Evolutionary conservation across 192 early-diverging fungal genomes (phyloP).

Genomic region (Umbelopsis vinacea): DNA sequence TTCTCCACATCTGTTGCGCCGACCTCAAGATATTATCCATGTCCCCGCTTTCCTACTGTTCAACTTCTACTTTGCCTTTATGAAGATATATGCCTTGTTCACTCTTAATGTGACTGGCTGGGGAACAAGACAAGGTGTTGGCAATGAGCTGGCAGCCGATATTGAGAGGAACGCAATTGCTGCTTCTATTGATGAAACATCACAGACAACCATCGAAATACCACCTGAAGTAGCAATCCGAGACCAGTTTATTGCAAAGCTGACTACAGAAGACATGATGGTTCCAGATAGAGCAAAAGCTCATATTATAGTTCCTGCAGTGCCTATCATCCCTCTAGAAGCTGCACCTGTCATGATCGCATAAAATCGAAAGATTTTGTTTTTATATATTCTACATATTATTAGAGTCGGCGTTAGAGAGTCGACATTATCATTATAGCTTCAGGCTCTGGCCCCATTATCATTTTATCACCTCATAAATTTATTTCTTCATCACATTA

Average conservation of each 20-base stretch:
- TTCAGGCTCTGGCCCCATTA: too few species aligned
- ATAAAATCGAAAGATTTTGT: background rate
- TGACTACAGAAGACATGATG: background rate
- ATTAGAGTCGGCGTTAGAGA: background rate
- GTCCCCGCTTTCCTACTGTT: conserved; percentile 60
- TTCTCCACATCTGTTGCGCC: conserved; percentile 54
- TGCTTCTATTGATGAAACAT: background rate
- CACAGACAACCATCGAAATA: conserved; percentile 17
- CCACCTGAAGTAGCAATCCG: background rate
- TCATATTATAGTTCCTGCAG: background rate
- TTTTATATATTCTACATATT: background rate
- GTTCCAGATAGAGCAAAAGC: background rate
- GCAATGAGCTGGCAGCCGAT: conserved; percentile 38
- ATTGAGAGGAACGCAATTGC: conserved; percentile 24
- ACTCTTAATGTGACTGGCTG: conserved; percentile 63
- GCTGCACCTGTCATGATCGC: background rate
- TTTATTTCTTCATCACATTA: too few species aligned
- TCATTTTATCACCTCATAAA: too few species aligned
- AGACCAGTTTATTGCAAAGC: background rate
- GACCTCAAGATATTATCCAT: conserved; percentile 56
- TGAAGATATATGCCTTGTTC: conserved; percentile 66
- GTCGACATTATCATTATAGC: too few species aligned
- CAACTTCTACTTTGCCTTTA: conserved; percentile 61
- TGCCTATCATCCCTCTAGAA: background rate
- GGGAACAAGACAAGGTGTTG: conserved; percentile 52